Percentiles rank a stretch among this genome's conserved stretches.
phyloP scores from a whole-genome alignment of 441 rosid species.

The Populus tomentosa region DNA sequence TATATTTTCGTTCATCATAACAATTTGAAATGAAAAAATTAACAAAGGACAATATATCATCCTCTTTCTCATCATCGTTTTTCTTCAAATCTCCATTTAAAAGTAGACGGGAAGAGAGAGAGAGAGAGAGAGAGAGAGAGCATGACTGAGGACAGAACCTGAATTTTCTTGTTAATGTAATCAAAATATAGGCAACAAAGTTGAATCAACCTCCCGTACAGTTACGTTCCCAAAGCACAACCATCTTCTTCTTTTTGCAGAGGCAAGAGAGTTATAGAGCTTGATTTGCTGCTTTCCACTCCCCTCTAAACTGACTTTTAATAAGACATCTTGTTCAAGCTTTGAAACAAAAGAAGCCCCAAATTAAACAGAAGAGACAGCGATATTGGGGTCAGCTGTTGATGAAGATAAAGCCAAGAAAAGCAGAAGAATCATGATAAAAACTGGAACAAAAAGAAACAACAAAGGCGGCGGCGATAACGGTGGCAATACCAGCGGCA shows the following conservation, averaged over 20 bases:
- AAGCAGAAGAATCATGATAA: conserved; percentile 28
- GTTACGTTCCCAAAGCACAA: neutral
- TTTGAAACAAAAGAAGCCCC: neutral
- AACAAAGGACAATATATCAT: neutral
- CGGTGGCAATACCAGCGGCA: conserved; percentile 34
- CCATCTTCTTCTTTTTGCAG: neutral
- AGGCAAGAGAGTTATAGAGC: neutral
- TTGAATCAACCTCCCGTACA: neutral
- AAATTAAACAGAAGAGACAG: conserved; percentile 7
- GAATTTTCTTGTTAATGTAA: neutral
- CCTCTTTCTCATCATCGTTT: neutral
- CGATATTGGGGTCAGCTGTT: neutral
- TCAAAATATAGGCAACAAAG: neutral
- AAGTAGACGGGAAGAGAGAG: neutral
- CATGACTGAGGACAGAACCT: neutral
- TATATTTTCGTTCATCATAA: neutral
- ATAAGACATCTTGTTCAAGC: neutral
- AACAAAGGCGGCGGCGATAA: conserved; percentile 29
- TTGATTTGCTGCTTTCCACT: neutral
- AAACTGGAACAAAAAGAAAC: conserved; percentile 23
- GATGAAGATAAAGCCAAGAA: conserved; percentile 27
- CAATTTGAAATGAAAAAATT: neutral
- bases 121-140: neutral
- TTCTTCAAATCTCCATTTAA: neutral
- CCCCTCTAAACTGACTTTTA: neutral